Percentiles rank a stretch among this genome's conserved stretches.
These are phyloP conservation scores for Pseudocercospora pini-densiflorae DNA, from an alignment of 2,329 filamentous ascomycete genomes.

Conservation along the genomic window DNA sequence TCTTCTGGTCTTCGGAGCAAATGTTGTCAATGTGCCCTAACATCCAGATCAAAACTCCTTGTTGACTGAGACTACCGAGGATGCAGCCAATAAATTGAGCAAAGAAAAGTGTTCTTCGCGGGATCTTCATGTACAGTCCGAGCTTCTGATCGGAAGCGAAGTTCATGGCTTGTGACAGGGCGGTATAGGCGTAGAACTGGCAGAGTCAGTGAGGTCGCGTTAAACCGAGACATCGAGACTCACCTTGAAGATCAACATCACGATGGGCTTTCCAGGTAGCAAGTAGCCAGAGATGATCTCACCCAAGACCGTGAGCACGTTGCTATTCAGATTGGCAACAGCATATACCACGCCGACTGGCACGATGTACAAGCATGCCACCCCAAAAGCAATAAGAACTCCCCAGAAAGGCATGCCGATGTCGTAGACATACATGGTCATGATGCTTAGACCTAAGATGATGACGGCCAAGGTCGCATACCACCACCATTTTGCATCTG, in stretches of 20 bases:
- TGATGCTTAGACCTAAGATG: conserved; percentile 1
- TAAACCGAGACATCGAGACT: not conserved
- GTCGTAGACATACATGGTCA: conserved; percentile 8
- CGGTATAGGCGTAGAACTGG: conserved; percentile 9
- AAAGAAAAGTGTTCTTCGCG: conserved; percentile 7
- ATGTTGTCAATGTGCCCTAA: conserved; percentile 3
- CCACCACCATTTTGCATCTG: conserved; percentile 50
- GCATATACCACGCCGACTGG: conserved; percentile 4
- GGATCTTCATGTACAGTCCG: conserved; percentile 9
- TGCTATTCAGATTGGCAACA: conserved; percentile 10
- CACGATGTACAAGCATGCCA: conserved; percentile 6
- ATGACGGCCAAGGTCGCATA: conserved; percentile 35
- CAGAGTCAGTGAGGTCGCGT: not conserved
- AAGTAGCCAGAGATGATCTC: conserved; percentile 9
- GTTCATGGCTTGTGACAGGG: conserved; percentile 8
- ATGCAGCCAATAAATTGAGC: conserved; percentile 1
- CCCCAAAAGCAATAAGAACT: not conserved
- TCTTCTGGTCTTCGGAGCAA: not conserved
- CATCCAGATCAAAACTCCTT: conserved; percentile 11
- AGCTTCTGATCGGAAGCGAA: conserved; percentile 9
- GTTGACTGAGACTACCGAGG: not conserved
- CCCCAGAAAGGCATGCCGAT: conserved; percentile 9
- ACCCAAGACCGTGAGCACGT: conserved; percentile 8
- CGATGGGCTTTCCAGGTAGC: conserved; percentile 8
- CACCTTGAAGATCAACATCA: conserved; percentile 8